A percentile compares a stretch with the other conserved stretches of the same genome.
phyloP scores from a whole-genome alignment of 2,329 filamentous ascomycete species.

The Huntiella omanensis region DNA sequence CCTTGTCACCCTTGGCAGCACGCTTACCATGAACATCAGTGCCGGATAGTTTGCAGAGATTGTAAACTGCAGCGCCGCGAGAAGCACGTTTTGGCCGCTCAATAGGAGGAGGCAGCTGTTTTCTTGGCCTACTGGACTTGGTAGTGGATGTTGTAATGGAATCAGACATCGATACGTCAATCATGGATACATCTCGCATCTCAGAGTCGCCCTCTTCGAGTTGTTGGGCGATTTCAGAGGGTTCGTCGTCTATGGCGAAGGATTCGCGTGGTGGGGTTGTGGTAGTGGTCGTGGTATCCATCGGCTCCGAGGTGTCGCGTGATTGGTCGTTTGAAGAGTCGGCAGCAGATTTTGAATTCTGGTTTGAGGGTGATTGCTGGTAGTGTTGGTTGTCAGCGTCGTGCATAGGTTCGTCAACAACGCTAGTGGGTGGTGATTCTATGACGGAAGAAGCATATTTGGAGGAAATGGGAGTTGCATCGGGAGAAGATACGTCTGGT shows the following conservation, averaged over 20 bases:
- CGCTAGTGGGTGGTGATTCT: conserved; percentile 9
- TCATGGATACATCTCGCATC: conserved; percentile 22
- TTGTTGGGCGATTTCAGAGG: conserved; percentile 24
- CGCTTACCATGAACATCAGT: conserved; percentile 41
- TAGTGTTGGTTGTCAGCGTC: not conserved
- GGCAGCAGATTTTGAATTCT: not conserved
- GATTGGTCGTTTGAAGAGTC: not conserved
- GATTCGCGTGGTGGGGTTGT: conserved; percentile 9
- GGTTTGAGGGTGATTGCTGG: not conserved
- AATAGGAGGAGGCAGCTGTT: not conserved
- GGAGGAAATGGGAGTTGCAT: not conserved
- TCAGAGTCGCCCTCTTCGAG: conserved; percentile 40
- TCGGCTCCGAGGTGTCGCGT: not conserved
- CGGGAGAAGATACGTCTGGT: not conserved
- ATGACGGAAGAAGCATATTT: not conserved
- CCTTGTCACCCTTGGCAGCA: conserved; percentile 31
- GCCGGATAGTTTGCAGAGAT: conserved; percentile 42
- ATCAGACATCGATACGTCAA: conserved; percentile 26
- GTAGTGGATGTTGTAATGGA: conserved; percentile 20
- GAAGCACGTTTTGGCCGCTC: conserved; percentile 13
- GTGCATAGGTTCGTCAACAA: conserved; percentile 2
- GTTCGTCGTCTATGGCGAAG: conserved; percentile 6
- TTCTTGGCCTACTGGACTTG: conserved; percentile 14
- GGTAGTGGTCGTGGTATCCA: conserved; percentile 1
- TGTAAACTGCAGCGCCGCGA: conserved; percentile 28